phyloP scores from a whole-genome alignment of 2,329 filamentous ascomycete genomes.

The Pseudogymnoascus verrucosus region DNA sequence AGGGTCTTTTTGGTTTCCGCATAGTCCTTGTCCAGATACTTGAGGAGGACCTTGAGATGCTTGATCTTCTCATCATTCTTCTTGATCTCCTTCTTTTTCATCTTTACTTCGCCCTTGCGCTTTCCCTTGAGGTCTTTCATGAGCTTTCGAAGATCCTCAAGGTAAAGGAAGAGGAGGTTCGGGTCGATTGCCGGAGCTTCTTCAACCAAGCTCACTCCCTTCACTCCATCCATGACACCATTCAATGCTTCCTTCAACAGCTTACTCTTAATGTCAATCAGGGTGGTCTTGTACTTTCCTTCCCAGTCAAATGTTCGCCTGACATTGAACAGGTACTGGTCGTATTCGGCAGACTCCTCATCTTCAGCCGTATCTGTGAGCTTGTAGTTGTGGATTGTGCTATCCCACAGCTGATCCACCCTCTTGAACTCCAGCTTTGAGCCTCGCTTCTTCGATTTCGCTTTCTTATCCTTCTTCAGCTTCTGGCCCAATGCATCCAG shows the following conservation, averaged over 20 bases:
- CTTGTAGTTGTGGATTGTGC: conserved; percentile 55
- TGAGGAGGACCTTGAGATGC: conserved; percentile 64
- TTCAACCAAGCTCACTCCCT: conserved; percentile 71
- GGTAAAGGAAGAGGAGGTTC: conserved; percentile 64
- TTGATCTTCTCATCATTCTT: conserved; percentile 49
- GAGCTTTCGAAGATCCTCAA: conserved; percentile 63
- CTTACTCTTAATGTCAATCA: conserved; percentile 81
- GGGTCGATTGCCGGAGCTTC: conserved; percentile 68
- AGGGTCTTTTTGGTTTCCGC: conserved; percentile 69
- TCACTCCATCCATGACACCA: conserved; percentile 67
- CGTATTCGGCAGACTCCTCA: conserved; percentile 57
- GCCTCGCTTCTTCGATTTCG: conserved; percentile 32
- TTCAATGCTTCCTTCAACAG: conserved; percentile 62
- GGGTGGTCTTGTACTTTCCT: conserved; percentile 64
- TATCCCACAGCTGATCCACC: conserved; percentile 56
- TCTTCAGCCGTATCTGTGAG: conserved; percentile 59
- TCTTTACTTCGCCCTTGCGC: conserved; percentile 39
- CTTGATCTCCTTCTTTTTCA: conserved; percentile 53
- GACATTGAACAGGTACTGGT: conserved; percentile 76
- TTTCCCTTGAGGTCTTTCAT: conserved; percentile 54
- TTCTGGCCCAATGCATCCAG: conserved; percentile 21
- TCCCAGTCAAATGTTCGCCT: conserved; percentile 77
- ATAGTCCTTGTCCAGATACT: conserved; percentile 77
- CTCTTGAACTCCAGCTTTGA: conserved; percentile 60
- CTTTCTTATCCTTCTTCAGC: conserved; percentile 32